Base-by-base conservation (phyloP, 2,329 filamentous ascomycete species). In the Arthrobotrys entomopaga region DNA sequence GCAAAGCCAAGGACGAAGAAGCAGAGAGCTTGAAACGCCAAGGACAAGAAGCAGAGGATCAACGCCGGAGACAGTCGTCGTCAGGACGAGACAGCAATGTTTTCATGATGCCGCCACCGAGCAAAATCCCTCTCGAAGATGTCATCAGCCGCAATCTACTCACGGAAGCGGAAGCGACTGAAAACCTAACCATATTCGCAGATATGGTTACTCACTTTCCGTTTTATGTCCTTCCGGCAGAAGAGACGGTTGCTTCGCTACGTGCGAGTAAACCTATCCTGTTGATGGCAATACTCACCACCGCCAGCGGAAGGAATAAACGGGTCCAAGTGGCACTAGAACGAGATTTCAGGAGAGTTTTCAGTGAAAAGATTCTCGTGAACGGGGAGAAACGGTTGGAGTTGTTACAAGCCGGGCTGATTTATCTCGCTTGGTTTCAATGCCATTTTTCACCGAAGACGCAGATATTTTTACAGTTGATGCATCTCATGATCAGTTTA, bases 331-430 rank as follows among this genome's bases (percentile, higher is more conserved):
- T 80, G 13, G 80, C 86, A 1, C 87, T 88, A 50, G 86, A 88
- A 26, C 84, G 85, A 56, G 86, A 88, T 79, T 86, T 88, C 58
- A 82, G 86, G 29, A 87, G 87, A 77, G 82, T 86, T 0, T 77
- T 87, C n/a, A 85, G 83, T 0, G 81, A 86, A 50, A 87, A 86
- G 78, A 85, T 87, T 46, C 85, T 89, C 0, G 82, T 86, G 0
- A 83, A 84, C 2, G 86, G 86, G 0, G 86, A 89, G 80, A 83
- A 85, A 65, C 86, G 82, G 11, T 70, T 88, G 20, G 86, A 89
- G 76, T 77, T 88, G 15, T 78, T 89, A 0, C 85, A 87, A 75
- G 86, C 86, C 2, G 79, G 88, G 19, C 80, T 88, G 24, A 83
- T 88, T 4, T 88, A 88, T 74, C 84, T 85, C 57, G 82, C 84